A percentile compares a stretch with the other conserved stretches of the same genome.
These are phyloP conservation scores for Nyctanthes arbortristis DNA, from an alignment of 257 asterid genomes.

Conservation along the genomic window DNA sequence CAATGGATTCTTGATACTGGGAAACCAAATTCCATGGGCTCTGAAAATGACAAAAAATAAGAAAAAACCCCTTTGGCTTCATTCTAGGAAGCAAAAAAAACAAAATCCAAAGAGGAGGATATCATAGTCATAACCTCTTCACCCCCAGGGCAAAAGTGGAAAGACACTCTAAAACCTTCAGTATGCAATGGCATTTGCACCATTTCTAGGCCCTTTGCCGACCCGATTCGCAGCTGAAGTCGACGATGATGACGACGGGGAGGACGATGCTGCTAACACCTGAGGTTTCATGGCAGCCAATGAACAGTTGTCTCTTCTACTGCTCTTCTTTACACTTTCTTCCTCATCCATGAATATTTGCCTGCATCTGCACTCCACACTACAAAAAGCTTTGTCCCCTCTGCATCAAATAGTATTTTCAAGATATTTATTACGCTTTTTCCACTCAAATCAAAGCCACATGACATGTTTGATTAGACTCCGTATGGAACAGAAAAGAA, in stretches of 20 bases:
- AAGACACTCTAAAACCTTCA: slow-evolving; percentile 36
- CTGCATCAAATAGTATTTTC: slow-evolving; percentile 36
- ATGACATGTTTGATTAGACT: no score
- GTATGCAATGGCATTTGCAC: slow-evolving; percentile 56
- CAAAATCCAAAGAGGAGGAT: slow-evolving; percentile 14
- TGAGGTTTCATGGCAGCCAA: slow-evolving; percentile 35
- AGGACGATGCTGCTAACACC: slow-evolving; percentile 22
- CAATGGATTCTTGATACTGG: not conserved
- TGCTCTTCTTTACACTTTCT: slow-evolving; percentile 37
- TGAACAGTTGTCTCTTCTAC: slow-evolving; percentile 48
- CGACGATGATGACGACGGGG: slow-evolving; percentile 29
- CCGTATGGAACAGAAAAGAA: no score
- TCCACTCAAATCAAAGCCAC: no score
- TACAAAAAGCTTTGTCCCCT: slow-evolving; percentile 86
- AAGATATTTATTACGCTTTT: no score
- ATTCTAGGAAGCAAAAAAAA: slow-evolving; percentile 20
- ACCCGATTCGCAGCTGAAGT: no score
- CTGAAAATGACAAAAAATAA: slow-evolving; percentile 33
- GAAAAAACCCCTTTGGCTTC: slow-evolving; percentile 32
- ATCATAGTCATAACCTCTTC: slow-evolving; percentile 27
- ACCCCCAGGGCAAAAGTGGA: slow-evolving; percentile 45
- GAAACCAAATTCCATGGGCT: slow-evolving; percentile 36
- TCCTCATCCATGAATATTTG: slow-evolving; percentile 91
- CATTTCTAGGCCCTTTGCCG: slow-evolving; percentile 39
- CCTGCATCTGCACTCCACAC: slow-evolving; percentile 89